Evolutionary conservation across 257 asterid genomes (phyloP), one percentile per base, ranked within the genome.

Genomic region (Mentha longifolia): DNA sequence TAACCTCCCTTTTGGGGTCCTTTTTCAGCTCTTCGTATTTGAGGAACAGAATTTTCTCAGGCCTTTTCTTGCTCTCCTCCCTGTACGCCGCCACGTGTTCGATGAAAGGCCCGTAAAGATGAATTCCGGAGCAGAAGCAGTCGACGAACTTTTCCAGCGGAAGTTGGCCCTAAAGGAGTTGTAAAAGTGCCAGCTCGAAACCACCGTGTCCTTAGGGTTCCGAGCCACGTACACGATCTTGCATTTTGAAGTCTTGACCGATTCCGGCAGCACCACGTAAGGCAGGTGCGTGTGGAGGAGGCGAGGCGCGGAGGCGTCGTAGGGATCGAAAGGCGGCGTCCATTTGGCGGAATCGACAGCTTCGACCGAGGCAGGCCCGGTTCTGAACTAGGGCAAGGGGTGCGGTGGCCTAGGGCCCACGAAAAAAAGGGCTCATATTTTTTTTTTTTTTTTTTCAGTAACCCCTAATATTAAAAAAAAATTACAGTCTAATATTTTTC

Each of bases 1-100:
- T 28, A 45, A 84, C 83, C 56, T 78, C 70, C 8, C 19, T 62
- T 13, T 46, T 68, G 3, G 84, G 80, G 1, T 78, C 84, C 3
- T 20, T 68, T 42, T 68, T 81, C 12, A 81, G 37, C 0, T 81
- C 88, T 49, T 84, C 88, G 39, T 84, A 84, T 47, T 71, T 84
- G 31, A 84, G 7, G n/a, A 84, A 79, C 65, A 84, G 17, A 11
- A 84, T 28, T 42, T 78, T 84, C 4, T 76, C 67, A 0, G 84
- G 83, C 50, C 45, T 68, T 51, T 71, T 81, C 20, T 47, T 55
- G 49, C 86, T 84, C 63, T 84, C 82, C 0, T 45, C 33, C 84
- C 82, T 78, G 35, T 84, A 84, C 22, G 57, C 73, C 58, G 79
- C 65, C 20, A 72, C 82, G 9, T 74, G 83, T 2, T 81, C 78